Evolutionary conservation across 441 rosid species (phyloP), one percentile per base, ranked within the genome.

Genomic region (Pelargonium citronellum): DNA sequence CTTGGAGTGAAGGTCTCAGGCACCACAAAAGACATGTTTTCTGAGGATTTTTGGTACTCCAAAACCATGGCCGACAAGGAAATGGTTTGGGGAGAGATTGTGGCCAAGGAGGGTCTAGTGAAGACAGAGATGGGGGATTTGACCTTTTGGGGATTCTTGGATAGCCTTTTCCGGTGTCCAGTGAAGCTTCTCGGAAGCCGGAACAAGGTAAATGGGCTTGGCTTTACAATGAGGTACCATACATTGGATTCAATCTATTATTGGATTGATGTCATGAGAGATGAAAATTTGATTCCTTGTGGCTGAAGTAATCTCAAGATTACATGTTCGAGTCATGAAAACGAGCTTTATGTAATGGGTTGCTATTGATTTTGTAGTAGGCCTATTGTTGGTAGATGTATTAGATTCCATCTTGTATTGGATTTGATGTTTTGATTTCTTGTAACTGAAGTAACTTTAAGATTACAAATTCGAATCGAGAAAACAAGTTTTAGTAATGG

Each of bases 111-210:
- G 76, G 81, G 79, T 39, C 77, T 93, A 43, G 69, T 82, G 15
- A 6, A 61, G 71, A 86, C 91, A 44, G 74, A 88, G 68, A 77
- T 88, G 82, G 88, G 74, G 64, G 95, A 89, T 73, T 81, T 93
- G 79, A 95, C 96, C 0, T 91, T 85, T 51, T 93, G 96, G 97
- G 87, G 55, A 44, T 93, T 93, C 81, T 3, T 93, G 77, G 96
- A 92, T 69, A 41, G 34, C 1, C 39, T 92, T 84, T 87, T 92
- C 71, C 79, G 97, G 17, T 85, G 79, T 69, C 97, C 96, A 0
- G 75, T 72, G 3, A 91, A 84, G 77, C 61, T 91, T 73, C 83
- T 91, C 44, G 98, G 89, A 12, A 84, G 62, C 20, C 65, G 96
- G 68, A 88, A 78, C 9, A 93, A 93, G 80, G 79, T 81, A 15